These are phyloP conservation scores for Pichia cactophila DNA, from an alignment of 1,139 yeast species.

Conservation along the genomic window DNA sequence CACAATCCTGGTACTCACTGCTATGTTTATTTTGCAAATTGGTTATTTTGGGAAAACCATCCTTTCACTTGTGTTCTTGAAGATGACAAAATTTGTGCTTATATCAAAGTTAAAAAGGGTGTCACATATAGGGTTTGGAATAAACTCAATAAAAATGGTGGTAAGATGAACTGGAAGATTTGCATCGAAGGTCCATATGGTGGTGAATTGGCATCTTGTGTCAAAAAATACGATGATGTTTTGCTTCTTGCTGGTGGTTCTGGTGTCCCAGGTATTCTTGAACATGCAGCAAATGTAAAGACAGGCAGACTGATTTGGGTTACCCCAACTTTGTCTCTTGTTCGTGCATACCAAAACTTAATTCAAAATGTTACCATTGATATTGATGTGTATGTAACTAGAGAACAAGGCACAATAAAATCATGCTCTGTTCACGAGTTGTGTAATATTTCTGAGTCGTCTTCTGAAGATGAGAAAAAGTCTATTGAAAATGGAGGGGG, in stretches of 20 bases:
- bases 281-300: slow-evolving; percentile 30
- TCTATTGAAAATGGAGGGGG: neutral
- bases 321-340: slow-evolving; percentile 4
- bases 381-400: slow-evolving; percentile 15
- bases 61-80: slow-evolving; percentile 30
- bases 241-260: slow-evolving; percentile 58
- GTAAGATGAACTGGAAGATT: slow-evolving; percentile 11
- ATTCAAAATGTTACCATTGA: slow-evolving; percentile 4
- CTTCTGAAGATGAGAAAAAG: neutral
- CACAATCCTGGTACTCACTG: slow-evolving; percentile 37
- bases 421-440: slow-evolving; percentile 2
- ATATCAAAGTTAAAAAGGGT: slow-evolving; percentile 32
- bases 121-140: slow-evolving; percentile 18
- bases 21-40: slow-evolving; percentile 34
- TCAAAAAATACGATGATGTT: slow-evolving; percentile 39
- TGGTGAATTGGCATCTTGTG: slow-evolving; percentile 21
- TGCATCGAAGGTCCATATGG: slow-evolving; percentile 16
- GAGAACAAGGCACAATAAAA: slow-evolving; percentile 6
- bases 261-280: slow-evolving; percentile 12
- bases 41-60: slow-evolving; percentile 31
- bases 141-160: slow-evolving; percentile 18
- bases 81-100: slow-evolving; percentile 20
- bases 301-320: slow-evolving; percentile 15
- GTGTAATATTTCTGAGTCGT: neutral
- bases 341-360: slow-evolving; percentile 5